A percentile compares a stretch with the other conserved stretches of the same genome.
These are phyloP conservation scores for Akebia trifoliata DNA, from an alignment of 164 flowering plant species.

Conservation along the genomic window DNA sequence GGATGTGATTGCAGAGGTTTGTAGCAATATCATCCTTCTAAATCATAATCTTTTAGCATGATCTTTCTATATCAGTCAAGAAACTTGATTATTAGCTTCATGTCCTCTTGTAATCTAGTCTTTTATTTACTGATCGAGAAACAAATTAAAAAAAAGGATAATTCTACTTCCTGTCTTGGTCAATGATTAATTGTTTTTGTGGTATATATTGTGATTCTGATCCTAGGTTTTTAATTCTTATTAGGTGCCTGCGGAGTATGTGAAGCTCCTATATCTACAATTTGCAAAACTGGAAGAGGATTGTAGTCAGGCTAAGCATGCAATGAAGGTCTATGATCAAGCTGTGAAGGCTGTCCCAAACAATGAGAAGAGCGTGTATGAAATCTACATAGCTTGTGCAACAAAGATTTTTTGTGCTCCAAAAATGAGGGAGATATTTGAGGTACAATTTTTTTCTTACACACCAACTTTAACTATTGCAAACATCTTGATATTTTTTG, in stretches of 20 bases:
- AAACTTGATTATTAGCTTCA: too few relatives aligned
- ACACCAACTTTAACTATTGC: too few relatives aligned
- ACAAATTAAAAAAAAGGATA: too few relatives aligned
- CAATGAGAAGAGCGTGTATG: conserved; percentile 83
- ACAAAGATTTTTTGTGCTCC: conserved; percentile 93
- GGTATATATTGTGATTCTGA: not conserved
- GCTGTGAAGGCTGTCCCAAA: conserved; percentile 90
- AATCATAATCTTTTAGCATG: not conserved
- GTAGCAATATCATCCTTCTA: conserved; percentile 6
- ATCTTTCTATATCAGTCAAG: too few relatives aligned
- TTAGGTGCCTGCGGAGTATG: conserved; percentile 87
- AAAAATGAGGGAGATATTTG: conserved; percentile 84
- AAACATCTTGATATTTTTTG: too few relatives aligned
- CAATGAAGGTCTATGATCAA: conserved; percentile 88
- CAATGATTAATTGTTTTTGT: not conserved
- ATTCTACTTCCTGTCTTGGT: too few relatives aligned
- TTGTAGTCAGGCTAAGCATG: conserved; percentile 82
- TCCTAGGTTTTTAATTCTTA: conserved; percentile 12
- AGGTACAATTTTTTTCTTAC: conserved; percentile 25
- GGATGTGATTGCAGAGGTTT: conserved; percentile 82
- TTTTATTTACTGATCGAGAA: too few relatives aligned
- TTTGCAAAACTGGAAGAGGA: conserved; percentile 95
- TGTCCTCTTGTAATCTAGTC: too few relatives aligned
- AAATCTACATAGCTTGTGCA: conserved; percentile 89
- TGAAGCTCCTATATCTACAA: conserved; percentile 76